Evolutionary conservation across 495 filamentous ascomycete genomes (phyloP).

Genomic region (Hypoxylon intermedium): DNA sequence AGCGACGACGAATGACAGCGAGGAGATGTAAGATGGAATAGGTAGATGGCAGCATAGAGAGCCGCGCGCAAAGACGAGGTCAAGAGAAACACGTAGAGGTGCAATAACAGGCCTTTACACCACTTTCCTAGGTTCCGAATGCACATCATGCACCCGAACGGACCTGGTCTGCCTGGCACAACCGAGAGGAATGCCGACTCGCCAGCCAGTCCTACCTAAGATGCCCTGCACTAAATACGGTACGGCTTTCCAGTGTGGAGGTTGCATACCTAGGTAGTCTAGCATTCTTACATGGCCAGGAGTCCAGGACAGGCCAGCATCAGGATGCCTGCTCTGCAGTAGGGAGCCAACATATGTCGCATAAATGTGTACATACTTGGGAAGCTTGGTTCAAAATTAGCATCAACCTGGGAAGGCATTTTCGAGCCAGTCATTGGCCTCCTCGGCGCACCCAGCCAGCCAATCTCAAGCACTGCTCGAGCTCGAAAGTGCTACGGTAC

Average conservation of each 20-base stretch:
- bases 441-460: not conserved
- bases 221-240: slow-evolving; percentile 29
- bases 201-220: slow-evolving; percentile 38
- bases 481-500: slow-evolving; percentile 16
- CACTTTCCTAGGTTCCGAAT: slow-evolving; percentile 37
- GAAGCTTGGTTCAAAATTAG: slow-evolving; percentile 32
- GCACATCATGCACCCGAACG: slow-evolving; percentile 42
- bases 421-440: slow-evolving; percentile 26
- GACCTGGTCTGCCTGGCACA: slow-evolving; percentile 35
- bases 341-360: slow-evolving; percentile 29
- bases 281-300: slow-evolving; percentile 36
- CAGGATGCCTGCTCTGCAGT: slow-evolving; percentile 25
- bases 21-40: slow-evolving; percentile 7
- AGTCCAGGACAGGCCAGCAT: slow-evolving; percentile 32
- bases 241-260: slow-evolving; percentile 39
- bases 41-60: slow-evolving; percentile 11
- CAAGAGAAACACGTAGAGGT: slow-evolving; percentile 4
- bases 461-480: slow-evolving; percentile 1
- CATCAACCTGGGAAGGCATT: slow-evolving; percentile 23
- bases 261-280: slow-evolving; percentile 34
- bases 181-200: slow-evolving; percentile 39
- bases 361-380: slow-evolving; percentile 28
- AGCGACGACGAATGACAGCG: slow-evolving; percentile 10
- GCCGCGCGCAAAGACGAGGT: slow-evolving; percentile 4
- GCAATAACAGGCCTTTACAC: slow-evolving; percentile 7